Conservation (phyloP, 1,284 basidiomycete species). For the Sanguinoderma infundibulare region DNA sequence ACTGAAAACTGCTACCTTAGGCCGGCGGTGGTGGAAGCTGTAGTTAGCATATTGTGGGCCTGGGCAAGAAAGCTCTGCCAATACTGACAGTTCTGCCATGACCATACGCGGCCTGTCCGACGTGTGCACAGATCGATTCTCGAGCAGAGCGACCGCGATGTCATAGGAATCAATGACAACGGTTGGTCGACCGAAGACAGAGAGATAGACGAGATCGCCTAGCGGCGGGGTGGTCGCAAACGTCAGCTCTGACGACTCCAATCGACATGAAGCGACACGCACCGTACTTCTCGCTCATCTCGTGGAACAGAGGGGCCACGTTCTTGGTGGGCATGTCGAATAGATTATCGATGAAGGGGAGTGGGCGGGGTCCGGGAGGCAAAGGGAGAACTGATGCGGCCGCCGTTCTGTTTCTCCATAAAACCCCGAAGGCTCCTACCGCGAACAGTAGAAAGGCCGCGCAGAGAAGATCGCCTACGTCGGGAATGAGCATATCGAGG, state of each 20-base stretch:
- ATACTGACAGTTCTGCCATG: slow-evolving; percentile 21
- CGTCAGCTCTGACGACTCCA: no score
- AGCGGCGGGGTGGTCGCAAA: not conserved
- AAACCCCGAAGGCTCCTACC: not conserved
- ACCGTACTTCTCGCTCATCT: slow-evolving; percentile 25
- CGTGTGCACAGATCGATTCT: slow-evolving; percentile 18
- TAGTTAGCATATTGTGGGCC: not conserved
- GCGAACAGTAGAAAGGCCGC: not conserved
- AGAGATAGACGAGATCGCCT: slow-evolving; percentile 24
- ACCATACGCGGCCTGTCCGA: slow-evolving; percentile 13
- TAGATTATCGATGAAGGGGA: slow-evolving; percentile 26
- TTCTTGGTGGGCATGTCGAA: slow-evolving; percentile 21
- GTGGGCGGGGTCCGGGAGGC: slow-evolving; percentile 16
- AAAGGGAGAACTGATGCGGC: not conserved
- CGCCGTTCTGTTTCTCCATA: not conserved
- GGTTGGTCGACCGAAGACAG: slow-evolving; percentile 15
- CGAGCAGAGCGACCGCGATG: slow-evolving; percentile 23
- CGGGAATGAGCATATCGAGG: not conserved
- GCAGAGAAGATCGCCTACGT: not conserved
- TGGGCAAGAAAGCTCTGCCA: not conserved
- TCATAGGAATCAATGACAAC: slow-evolving; percentile 25
- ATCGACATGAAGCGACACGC: not conserved
- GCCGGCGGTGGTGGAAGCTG: slow-evolving; percentile 9
- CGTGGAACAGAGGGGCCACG: slow-evolving; percentile 10
- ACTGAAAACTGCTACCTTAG: slow-evolving; percentile 15